phyloP scores from a whole-genome alignment of 129 eudicot species.

The Centella asiatica region DNA sequence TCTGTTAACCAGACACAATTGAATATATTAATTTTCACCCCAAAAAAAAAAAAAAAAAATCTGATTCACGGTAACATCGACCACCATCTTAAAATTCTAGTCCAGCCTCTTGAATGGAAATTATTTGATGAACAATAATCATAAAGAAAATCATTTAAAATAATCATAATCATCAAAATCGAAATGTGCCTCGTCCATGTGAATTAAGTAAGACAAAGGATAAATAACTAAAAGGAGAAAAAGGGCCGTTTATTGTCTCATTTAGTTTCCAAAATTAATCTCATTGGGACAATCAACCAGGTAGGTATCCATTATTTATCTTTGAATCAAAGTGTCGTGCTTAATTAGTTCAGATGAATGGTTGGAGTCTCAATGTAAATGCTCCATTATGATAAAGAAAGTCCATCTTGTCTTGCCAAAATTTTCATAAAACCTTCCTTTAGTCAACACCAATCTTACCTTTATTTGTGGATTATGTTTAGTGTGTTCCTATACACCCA shows the following conservation, averaged over 20 bases:
- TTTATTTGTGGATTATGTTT: constrained; percentile 6
- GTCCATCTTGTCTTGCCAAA: background rate
- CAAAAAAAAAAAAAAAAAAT: too few species aligned
- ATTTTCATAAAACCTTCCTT: background rate
- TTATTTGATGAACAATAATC: background rate
- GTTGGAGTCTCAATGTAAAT: background rate
- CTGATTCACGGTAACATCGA: background rate
- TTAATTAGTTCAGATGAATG: background rate
- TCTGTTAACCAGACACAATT: too few species aligned
- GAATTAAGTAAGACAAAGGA: background rate
- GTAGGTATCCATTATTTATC: constrained; percentile 1
- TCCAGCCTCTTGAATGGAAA: background rate
- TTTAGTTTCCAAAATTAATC: constrained; percentile 4
- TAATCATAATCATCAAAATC: too few species aligned
- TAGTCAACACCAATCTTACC: background rate
- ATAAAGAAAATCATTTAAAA: background rate
- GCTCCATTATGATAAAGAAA: constrained; percentile 7
- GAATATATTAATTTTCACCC: too few species aligned
- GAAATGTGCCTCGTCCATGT: background rate
- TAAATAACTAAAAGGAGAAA: background rate
- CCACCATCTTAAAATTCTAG: background rate
- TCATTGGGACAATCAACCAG: constrained; percentile 17
- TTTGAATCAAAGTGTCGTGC: constrained; percentile 4
- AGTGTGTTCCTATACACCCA: background rate
- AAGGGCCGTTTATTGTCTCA: constrained; percentile 1